A percentile compares a stretch with the other conserved stretches of the same genome.
Conservation (phyloP, 441 rosid species). For the Gossypium schwendimanii region DNA sequence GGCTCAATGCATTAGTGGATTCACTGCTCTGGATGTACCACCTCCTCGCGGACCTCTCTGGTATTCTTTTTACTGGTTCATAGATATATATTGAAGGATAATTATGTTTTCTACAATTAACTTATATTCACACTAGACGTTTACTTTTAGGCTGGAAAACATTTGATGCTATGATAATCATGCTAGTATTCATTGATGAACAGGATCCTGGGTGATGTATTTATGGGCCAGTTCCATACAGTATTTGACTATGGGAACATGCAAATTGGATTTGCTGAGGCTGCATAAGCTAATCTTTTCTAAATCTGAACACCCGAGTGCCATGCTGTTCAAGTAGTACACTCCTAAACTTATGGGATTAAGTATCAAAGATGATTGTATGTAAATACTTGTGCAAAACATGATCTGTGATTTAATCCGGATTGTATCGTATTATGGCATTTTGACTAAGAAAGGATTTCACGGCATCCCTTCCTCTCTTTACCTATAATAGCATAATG, state of each 20-base stretch:
- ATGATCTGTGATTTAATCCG: background rate
- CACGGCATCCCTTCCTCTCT: background rate
- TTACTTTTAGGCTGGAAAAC: background rate
- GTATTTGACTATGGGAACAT: constrained; percentile 75
- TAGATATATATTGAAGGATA: background rate
- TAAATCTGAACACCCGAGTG: background rate
- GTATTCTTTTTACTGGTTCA: constrained; percentile 22
- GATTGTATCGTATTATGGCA: background rate
- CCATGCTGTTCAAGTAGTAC: background rate
- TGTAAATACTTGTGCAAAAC: constrained; percentile 21
- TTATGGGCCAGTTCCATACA: constrained; percentile 76
- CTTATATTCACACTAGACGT: background rate
- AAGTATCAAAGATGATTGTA: background rate
- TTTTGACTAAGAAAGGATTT: background rate
- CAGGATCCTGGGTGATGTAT: constrained; percentile 80
- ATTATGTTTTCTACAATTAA: background rate
- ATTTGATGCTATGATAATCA: background rate
- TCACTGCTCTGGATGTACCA: constrained; percentile 63
- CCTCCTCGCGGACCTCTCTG: constrained; percentile 90
- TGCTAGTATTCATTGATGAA: background rate
- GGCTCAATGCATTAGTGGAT: constrained; percentile 79
- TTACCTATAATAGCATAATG: background rate
- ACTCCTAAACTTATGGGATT: background rate
- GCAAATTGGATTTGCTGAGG: constrained; percentile 78
- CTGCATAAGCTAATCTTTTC: constrained; percentile 29